Conservation (phyloP, 257 asterid genomes). For the Jasminum sambac region DNA sequence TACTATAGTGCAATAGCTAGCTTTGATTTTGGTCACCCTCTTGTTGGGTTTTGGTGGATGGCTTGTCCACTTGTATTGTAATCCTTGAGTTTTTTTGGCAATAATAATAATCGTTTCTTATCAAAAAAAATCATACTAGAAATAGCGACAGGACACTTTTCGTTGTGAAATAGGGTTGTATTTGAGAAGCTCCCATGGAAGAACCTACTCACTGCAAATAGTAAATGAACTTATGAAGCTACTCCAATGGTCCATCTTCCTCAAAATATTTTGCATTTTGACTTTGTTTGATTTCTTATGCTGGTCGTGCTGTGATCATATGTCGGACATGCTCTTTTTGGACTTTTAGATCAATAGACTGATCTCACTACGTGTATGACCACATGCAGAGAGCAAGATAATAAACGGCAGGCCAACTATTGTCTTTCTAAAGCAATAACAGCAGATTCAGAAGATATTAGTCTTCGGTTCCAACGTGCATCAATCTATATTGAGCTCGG, state of each 20-base stretch:
- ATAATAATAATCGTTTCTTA: no score
- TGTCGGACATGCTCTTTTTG: not conserved
- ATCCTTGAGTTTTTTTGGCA: no score
- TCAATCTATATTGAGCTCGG: constrained; percentile 62
- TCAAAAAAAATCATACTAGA: not conserved
- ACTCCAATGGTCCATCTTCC: not conserved
- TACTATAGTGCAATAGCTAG: no score
- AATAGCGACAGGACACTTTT: not conserved
- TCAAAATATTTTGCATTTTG: not conserved
- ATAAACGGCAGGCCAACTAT: constrained; percentile 67
- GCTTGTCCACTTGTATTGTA: no score
- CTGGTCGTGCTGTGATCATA: not conserved
- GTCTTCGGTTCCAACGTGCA: constrained; percentile 63
- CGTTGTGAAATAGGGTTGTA: not conserved
- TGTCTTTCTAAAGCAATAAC: constrained; percentile 72
- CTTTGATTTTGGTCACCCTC: no score
- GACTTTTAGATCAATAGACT: not conserved
- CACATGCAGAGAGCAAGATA: constrained; percentile 54
- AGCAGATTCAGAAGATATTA: constrained; percentile 76
- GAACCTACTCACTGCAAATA: not conserved
- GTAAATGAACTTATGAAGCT: not conserved
- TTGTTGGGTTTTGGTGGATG: no score
- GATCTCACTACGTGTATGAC: constrained; percentile 16
- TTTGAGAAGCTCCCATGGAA: not conserved
- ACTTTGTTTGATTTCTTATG: not conserved